phyloP scores from a whole-genome alignment of 2,329 filamentous ascomycete species.

The Aspergillus sp. region DNA sequence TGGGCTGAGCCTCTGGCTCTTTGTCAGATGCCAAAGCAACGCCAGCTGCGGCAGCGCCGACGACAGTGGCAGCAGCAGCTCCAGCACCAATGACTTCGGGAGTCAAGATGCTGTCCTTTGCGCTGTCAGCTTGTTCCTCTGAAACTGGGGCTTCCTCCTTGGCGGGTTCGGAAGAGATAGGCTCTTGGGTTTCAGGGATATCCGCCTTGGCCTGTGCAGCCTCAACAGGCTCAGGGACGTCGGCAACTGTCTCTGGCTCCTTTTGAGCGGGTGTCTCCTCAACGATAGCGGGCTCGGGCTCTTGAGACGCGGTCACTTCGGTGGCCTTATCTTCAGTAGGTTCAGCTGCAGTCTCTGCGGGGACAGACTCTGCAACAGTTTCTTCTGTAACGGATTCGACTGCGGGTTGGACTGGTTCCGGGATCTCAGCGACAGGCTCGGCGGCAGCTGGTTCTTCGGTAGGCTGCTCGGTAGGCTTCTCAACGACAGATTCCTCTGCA shows the following conservation, averaged over 20 bases:
- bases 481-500: neutral
- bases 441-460: neutral
- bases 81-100: slow-evolving; percentile 22
- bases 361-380: neutral
- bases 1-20: slow-evolving; percentile 8
- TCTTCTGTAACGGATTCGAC: slow-evolving; percentile 4
- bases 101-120: slow-evolving; percentile 15
- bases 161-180: slow-evolving; percentile 1
- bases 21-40: slow-evolving; percentile 18
- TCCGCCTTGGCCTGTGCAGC: neutral
- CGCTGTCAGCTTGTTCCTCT: slow-evolving; percentile 3
- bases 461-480: neutral
- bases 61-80: slow-evolving; percentile 19
- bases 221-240: neutral
- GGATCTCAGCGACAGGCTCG: slow-evolving; percentile 1
- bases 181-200: slow-evolving; percentile 1
- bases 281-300: neutral
- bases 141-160: slow-evolving; percentile 7
- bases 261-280: neutral
- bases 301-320: slow-evolving; percentile 2
- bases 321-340: slow-evolving; percentile 6
- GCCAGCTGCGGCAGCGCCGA: slow-evolving; percentile 17
- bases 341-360: slow-evolving; percentile 4
- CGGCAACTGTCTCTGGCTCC: neutral
- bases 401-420: neutral